These are phyloP conservation scores for Flaveria sonorensis DNA, from an alignment of 129 eudicot species.

Conservation along the genomic window DNA sequence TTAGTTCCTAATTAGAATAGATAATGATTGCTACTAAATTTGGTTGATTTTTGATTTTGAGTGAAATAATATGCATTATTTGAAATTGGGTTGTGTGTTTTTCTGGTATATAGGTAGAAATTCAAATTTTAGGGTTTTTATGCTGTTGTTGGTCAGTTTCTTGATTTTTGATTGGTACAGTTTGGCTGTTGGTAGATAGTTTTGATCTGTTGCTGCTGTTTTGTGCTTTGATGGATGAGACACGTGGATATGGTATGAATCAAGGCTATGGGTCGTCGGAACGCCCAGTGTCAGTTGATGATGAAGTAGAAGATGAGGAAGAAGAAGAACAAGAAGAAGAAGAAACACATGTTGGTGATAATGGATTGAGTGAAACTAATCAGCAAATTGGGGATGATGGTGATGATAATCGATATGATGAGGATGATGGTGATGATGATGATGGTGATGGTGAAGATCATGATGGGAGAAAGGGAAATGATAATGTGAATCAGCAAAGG, in stretches of 20 bases:
- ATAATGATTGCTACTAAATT: constrained; percentile 14
- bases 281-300: constrained; percentile 22
- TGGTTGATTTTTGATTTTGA: not conserved
- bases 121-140: constrained; percentile 16
- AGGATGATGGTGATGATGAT: constrained; percentile 14
- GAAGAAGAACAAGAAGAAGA: constrained; percentile 29
- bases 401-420: constrained; percentile 17
- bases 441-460: constrained; percentile 26
- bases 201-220: constrained; percentile 19
- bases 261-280: constrained; percentile 32
- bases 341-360: constrained; percentile 28
- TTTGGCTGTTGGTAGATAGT: constrained; percentile 20
- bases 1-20: constrained; percentile 17
- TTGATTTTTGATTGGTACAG: constrained; percentile 14
- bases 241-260: constrained; percentile 45
- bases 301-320: constrained; percentile 37
- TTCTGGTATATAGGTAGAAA: constrained; percentile 1
- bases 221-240: constrained; percentile 56
- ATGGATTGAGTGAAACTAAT: constrained; percentile 32
- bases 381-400: constrained; percentile 40
- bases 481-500: constrained; percentile 40
- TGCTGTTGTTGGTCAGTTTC: not conserved
- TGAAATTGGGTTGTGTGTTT: not conserved
- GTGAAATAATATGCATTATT: not conserved
- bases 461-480: not conserved